Conservation (phyloP, 2,329 filamentous ascomycete genomes). For the Coniella vitis region DNA sequence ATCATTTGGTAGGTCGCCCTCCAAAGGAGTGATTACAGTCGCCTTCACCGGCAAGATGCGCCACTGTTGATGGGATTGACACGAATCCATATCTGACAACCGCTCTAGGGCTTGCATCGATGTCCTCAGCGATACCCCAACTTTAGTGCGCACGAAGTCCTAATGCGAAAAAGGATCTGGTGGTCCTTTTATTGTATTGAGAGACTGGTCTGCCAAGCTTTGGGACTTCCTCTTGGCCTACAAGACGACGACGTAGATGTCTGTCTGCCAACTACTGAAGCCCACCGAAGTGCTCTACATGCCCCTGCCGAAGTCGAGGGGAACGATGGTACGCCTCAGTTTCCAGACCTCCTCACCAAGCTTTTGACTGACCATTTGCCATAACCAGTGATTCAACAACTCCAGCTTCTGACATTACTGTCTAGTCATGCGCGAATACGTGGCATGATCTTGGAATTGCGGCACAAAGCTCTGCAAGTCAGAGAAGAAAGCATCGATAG, state of each 20-base stretch:
- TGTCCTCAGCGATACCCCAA: conserved; percentile 46
- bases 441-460: conserved; percentile 18
- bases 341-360: neutral
- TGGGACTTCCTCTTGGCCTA: conserved; percentile 48
- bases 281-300: neutral
- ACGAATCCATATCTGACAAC: too few species aligned
- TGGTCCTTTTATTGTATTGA: conserved; percentile 52
- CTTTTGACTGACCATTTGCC: neutral
- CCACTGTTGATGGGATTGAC: neutral
- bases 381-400: neutral
- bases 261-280: conserved; percentile 29
- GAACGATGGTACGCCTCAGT: neutral
- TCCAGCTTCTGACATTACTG: conserved; percentile 15
- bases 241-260: conserved; percentile 53
- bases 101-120: conserved; percentile 45
- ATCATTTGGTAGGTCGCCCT: conserved; percentile 34
- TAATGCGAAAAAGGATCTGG: conserved; percentile 45
- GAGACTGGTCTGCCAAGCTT: conserved; percentile 47
- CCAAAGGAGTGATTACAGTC: too few species aligned
- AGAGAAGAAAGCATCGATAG: conserved; percentile 16
- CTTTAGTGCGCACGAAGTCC: conserved; percentile 39
- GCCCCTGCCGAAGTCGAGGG: neutral
- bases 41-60: too few species aligned
- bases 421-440: conserved; percentile 18
- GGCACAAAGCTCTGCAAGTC: conserved; percentile 15